phyloP scores from a whole-genome alignment of 1,284 basidiomycete species.

The Moesziomyces antarcticus region DNA sequence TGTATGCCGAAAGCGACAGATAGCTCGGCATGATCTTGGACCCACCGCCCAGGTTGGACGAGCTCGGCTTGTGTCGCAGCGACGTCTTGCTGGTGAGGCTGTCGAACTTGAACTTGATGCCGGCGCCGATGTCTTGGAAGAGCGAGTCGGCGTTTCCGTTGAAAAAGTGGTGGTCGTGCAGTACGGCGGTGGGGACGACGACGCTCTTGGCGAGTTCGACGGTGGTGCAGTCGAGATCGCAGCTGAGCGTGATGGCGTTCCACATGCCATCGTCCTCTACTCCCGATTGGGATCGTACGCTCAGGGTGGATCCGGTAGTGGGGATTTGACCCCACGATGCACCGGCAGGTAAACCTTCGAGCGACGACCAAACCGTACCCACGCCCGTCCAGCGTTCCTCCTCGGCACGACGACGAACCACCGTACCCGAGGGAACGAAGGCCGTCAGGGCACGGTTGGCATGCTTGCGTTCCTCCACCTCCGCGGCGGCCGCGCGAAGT shows the following conservation, averaged over 20 bases:
- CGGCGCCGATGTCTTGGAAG: constrained; percentile 48
- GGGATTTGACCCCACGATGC: constrained; percentile 38
- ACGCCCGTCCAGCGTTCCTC: constrained; percentile 46
- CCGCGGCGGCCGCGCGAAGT: constrained; percentile 19
- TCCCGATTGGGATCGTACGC: constrained; percentile 13
- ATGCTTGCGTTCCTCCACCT: constrained; percentile 23
- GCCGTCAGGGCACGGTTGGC: constrained; percentile 20
- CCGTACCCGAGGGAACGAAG: constrained; percentile 33
- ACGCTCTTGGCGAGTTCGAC: constrained; percentile 44
- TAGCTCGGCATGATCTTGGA: constrained; percentile 30
- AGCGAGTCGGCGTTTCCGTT: constrained; percentile 49
- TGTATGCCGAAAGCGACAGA: constrained; percentile 39
- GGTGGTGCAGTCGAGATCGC: constrained; percentile 47
- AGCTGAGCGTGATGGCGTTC: constrained; percentile 50
- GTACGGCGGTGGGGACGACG: constrained; percentile 52
- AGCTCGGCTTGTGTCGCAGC: constrained; percentile 16
- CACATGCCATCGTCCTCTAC: constrained; percentile 58
- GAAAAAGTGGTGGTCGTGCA: constrained; percentile 51
- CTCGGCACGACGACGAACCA: constrained; percentile 25
- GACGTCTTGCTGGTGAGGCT: constrained; percentile 13
- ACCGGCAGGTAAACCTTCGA: constrained; percentile 54
- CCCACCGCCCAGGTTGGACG: constrained; percentile 2
- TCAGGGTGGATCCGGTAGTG: constrained; percentile 16
- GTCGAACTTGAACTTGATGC: constrained; percentile 55
- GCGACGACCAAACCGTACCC: constrained; percentile 54